phyloP scores from a whole-genome alignment of 352 stramenopile genomes.

The Pythium brassicae region DNA sequence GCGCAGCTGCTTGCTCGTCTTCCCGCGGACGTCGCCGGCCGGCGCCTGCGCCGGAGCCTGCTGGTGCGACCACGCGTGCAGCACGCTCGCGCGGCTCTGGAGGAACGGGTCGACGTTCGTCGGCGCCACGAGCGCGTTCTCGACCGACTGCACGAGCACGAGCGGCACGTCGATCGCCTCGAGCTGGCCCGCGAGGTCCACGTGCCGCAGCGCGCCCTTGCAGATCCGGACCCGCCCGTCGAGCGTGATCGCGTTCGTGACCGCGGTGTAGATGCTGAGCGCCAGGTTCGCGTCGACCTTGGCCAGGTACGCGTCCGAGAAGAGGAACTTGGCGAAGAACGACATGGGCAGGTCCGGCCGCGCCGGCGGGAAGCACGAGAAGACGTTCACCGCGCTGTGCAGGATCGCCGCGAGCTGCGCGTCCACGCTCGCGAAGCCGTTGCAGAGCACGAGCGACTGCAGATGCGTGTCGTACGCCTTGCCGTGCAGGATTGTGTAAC shows the following conservation, averaged over 20 bases:
- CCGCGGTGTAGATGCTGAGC: constrained; percentile 91
- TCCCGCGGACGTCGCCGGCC: constrained; percentile 37
- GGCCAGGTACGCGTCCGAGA: constrained; percentile 85
- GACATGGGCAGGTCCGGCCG: constrained; percentile 84
- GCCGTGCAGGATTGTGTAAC: constrained; percentile 53
- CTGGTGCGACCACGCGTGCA: constrained; percentile 78
- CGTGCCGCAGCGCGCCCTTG: constrained; percentile 71
- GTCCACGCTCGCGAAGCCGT: constrained; percentile 81
- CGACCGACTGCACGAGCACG: constrained; percentile 85
- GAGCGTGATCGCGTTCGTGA: constrained; percentile 89
- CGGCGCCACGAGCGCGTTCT: constrained; percentile 84
- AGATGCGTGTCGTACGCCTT: constrained; percentile 44
- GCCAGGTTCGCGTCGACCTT: constrained; percentile 85
- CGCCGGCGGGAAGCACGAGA: constrained; percentile 70
- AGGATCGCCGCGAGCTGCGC: constrained; percentile 70
- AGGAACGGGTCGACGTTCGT: constrained; percentile 90
- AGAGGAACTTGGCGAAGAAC: constrained; percentile 91
- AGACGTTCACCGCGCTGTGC: constrained; percentile 80
- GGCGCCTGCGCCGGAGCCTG: constrained; percentile 22
- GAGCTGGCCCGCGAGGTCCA: constrained; percentile 58
- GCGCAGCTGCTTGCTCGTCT: constrained; percentile 46
- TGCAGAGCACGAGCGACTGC: constrained; percentile 76
- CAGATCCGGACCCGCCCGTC: constrained; percentile 83
- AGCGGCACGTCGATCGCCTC: constrained; percentile 60
- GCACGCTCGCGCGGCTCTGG: constrained; percentile 59